A percentile compares a stretch with the other conserved stretches of the same genome.
Conservation (phyloP, 331 rosid genomes). For the Pyracantha coccinea region DNA sequence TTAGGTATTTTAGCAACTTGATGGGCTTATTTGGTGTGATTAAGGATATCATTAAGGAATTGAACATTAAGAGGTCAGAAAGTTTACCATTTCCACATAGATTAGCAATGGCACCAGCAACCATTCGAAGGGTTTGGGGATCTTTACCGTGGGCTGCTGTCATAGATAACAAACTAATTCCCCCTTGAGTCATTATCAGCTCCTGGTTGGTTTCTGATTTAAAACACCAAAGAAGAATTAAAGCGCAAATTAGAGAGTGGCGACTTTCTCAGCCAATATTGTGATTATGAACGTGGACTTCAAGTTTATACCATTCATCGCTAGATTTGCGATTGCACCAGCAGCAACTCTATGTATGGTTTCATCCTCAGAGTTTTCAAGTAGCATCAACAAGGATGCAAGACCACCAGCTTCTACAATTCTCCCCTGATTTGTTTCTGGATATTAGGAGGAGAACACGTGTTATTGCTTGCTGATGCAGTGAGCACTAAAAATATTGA, state of each 20-base stretch:
- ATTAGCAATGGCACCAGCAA: constrained; percentile 98
- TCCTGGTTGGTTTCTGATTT: constrained; percentile 93
- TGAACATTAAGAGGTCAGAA: constrained; percentile 15
- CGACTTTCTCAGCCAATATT: background rate
- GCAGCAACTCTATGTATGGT: constrained; percentile 98
- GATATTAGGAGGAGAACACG: constrained; percentile 10
- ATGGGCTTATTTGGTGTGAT: background rate
- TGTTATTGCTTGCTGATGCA: constrained; percentile 14
- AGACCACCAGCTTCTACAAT: constrained; percentile 98
- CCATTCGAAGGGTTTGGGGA: constrained; percentile 97
- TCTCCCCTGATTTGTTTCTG: constrained; percentile 93
- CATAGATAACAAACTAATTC: constrained; percentile 74
- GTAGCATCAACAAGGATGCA: constrained; percentile 81
- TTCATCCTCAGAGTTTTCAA: constrained; percentile 76
- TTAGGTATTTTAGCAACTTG: background rate
- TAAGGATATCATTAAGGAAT: background rate
- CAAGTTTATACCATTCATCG: constrained; percentile 76
- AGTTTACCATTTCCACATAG: constrained; percentile 92
- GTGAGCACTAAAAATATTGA: background rate
- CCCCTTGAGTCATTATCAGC: constrained; percentile 95
- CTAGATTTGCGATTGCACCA: constrained; percentile 96
- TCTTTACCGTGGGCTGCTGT: constrained; percentile 85
- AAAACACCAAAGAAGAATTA: constrained; percentile 11
- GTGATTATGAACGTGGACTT: background rate
- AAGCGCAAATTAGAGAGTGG: background rate